Evolutionary conservation across 2,329 filamentous ascomycete genomes (phyloP), one percentile per base, ranked within the genome.

Genomic region (Sporothrix pseudoabietina): DNA sequence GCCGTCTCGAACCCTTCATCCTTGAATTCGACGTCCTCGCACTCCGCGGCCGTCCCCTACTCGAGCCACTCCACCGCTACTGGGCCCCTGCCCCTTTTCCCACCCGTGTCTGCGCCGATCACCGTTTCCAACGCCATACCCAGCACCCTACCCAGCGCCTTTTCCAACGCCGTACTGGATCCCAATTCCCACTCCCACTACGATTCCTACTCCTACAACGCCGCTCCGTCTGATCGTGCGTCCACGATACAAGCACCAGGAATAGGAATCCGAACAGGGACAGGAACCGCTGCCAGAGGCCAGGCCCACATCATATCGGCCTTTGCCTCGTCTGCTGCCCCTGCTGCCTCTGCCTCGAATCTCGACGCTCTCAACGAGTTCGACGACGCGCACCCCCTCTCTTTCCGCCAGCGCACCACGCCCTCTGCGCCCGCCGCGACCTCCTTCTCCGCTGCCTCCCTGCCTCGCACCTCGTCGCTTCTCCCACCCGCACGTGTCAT

Each of bases 391-490:
- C 54, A 30, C 49, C 49, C 32, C 55, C 10, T 54, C 41, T 41
- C 66, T 57, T 70, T 57, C 59, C 61, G 61, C 39, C 49, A 59
- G 39, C 59, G 44, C 32, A 59, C n/a, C 14, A 16, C 73, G n/a
- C 57, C 72, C 54, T 8, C 49, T 78, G 76, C 72, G 76, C 76
- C 57, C 76, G 39, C 61, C 12, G 5, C 52, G 22, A 12, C 52
- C n/a, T 55, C 79, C 76, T 78, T 79, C 74, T 78, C 77, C 57
- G 78, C 78, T 61, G 72, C 80, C 55, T 78, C 79, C 22, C 81
- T 81, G 57, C 82, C 83, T 66, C 82, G 83, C 75, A 82, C 80
- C 35, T 84, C 84, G 44, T 85, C 84, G 61, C 80, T 85, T 71
- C 78, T 84, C n/a, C 82, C 83, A 59, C 80, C 83, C 49, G 71